Conservation (phyloP, 2,329 filamentous ascomycete genomes). For the Aspergillus luchuensis region DNA sequence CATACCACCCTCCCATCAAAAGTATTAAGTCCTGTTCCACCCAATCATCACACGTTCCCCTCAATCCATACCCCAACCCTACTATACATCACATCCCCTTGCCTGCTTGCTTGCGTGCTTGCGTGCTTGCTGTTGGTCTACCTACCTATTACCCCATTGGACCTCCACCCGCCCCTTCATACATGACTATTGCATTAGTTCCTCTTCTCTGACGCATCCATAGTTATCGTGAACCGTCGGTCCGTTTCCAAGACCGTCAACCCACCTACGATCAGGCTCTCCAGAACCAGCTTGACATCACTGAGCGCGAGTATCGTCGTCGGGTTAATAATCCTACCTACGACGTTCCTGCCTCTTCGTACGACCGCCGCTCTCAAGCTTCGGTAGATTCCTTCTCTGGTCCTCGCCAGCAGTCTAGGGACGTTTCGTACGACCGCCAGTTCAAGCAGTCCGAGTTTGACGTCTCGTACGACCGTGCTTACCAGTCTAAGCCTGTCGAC, state of each 20-base stretch:
- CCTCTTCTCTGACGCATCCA: constrained; percentile 24
- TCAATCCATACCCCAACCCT: constrained; percentile 3
- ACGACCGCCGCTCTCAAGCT: constrained; percentile 21
- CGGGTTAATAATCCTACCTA: constrained; percentile 57
- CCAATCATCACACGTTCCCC: constrained; percentile 12
- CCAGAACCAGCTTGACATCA: constrained; percentile 54
- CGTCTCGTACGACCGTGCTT: constrained; percentile 35
- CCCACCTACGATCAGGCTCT: constrained; percentile 45
- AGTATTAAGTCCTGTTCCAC: constrained; percentile 9
- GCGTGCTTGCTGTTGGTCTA: background rate
- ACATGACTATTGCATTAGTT: constrained; percentile 12
- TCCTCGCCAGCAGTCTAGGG: constrained; percentile 25
- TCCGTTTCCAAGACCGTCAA: constrained; percentile 49
- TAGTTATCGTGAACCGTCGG: constrained; percentile 60
- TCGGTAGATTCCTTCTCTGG: constrained; percentile 22
- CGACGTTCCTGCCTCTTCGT: constrained; percentile 42
- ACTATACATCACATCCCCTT: constrained; percentile 22
- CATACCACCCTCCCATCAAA: constrained; percentile 7
- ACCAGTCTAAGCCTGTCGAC: constrained; percentile 43
- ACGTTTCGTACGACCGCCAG: constrained; percentile 26
- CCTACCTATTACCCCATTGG: constrained; percentile 15
- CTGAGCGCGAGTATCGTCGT: constrained; percentile 67
- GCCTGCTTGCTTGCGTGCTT: constrained; percentile 16
- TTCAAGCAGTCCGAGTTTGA: constrained; percentile 18
- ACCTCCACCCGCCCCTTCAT: constrained; percentile 25